These are phyloP conservation scores for Pulveroboletus ravenelii DNA, from an alignment of 768 basidiomycete species.

Conservation along the genomic window DNA sequence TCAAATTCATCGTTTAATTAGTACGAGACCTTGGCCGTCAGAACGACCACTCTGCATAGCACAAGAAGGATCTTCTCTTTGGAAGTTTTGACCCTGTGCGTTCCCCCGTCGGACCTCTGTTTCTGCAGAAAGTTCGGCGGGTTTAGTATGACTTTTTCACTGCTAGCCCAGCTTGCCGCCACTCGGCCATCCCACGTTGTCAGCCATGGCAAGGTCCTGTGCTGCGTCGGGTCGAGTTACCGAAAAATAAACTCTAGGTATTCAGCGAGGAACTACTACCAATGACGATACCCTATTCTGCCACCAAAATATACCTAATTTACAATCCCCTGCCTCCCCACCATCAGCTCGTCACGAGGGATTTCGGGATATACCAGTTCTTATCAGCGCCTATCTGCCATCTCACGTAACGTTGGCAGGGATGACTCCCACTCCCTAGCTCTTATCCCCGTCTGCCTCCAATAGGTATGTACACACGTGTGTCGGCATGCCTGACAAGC, in stretches of 20 bases:
- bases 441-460: slow-evolving; percentile 9
- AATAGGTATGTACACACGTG: slow-evolving; percentile 22
- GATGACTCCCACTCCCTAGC: slow-evolving; percentile 13
- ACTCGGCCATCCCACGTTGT: not conserved
- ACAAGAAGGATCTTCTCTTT: not conserved
- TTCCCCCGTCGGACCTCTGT: not conserved
- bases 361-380: slow-evolving; percentile 4
- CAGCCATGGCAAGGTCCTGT: not conserved
- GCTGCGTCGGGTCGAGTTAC: not conserved
- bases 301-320: not conserved
- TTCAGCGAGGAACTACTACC: not conserved
- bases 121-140: not conserved
- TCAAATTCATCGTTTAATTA: not conserved
- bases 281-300: not conserved
- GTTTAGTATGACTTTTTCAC: not conserved
- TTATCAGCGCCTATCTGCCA: slow-evolving; percentile 13
- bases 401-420: slow-evolving; percentile 18
- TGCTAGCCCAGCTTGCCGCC: not conserved
- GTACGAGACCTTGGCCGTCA: not conserved
- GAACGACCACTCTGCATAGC: not conserved
- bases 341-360: not conserved
- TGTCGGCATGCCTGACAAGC: slow-evolving; percentile 10
- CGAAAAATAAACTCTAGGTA: slow-evolving; percentile 1
- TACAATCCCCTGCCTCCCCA: not conserved
- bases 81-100: not conserved